Evolutionary conservation across 257 asterid genomes (phyloP).

Genomic region (Solanum chaucha): DNA sequence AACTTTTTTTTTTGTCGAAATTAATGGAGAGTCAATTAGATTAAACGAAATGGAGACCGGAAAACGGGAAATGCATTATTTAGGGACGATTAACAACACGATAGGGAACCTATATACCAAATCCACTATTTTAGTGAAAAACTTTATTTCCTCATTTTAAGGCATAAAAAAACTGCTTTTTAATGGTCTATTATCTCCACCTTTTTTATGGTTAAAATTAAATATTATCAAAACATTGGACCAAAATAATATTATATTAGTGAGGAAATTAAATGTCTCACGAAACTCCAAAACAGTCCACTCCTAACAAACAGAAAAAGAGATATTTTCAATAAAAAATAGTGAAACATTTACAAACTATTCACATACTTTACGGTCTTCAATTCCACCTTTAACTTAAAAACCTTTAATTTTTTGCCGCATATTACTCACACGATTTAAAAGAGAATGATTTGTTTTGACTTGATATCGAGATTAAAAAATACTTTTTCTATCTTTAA

Average conservation of each 20-base stretch:
- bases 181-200: background rate
- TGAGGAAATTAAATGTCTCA: background rate
- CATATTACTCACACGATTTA: background rate
- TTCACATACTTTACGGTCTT: background rate
- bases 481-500: too few relatives aligned
- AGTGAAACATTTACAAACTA: background rate
- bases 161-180: background rate
- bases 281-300: background rate
- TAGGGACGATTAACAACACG: background rate
- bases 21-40: background rate
- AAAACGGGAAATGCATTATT: background rate
- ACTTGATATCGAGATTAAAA: background rate
- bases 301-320: background rate
- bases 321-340: background rate
- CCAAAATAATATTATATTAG: background rate
- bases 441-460: too few relatives aligned
- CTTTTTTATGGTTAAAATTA: background rate
- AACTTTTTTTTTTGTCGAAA: background rate
- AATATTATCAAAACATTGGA: background rate
- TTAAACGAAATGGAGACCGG: background rate
- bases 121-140: background rate
- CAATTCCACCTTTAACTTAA: background rate
- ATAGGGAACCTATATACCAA: background rate
- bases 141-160: background rate
- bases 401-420: background rate